phyloP scores from a whole-genome alignment of 2,329 filamentous ascomycete genomes.

The Xylaria sp. region DNA sequence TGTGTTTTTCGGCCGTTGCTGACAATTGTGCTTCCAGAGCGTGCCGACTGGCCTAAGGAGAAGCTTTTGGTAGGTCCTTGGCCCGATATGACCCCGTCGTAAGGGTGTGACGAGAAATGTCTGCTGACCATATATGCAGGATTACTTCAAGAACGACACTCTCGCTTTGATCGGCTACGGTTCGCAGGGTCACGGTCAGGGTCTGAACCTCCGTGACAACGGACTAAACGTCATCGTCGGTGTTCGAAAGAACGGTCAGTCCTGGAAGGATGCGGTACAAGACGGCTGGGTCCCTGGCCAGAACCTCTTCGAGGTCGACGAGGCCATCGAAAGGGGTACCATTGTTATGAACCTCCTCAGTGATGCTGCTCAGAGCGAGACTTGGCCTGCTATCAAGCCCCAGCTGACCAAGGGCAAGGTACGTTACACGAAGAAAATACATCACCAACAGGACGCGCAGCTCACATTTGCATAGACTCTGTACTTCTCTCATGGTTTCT shows the following conservation, averaged over 20 bases:
- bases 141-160: constrained; percentile 99
- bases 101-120: constrained; percentile 14
- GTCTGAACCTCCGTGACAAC: constrained; percentile 99
- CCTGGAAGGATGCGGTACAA: constrained; percentile 96
- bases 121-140: constrained; percentile 61
- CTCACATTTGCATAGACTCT: constrained; percentile 73
- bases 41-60: constrained; percentile 97
- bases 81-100: background rate
- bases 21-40: constrained; percentile 70
- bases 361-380: constrained; percentile 98
- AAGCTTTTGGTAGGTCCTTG: constrained; percentile 87
- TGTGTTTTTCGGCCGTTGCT: constrained; percentile 40
- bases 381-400: constrained; percentile 98
- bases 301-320: constrained; percentile 98
- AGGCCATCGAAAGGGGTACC: constrained; percentile 92
- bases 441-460: background rate
- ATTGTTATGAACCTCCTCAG: constrained; percentile 99
- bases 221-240: constrained; percentile 98
- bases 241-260: constrained; percentile 97
- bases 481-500: constrained; percentile 99
- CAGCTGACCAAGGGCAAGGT: constrained; percentile 99
- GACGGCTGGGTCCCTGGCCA: constrained; percentile 98
- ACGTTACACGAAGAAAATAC: constrained; percentile 51
- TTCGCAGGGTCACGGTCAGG: constrained; percentile 98
- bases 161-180: constrained; percentile 98